Conservation (phyloP, 2,329 filamentous ascomycete species). For the Cercospora sp. region DNA sequence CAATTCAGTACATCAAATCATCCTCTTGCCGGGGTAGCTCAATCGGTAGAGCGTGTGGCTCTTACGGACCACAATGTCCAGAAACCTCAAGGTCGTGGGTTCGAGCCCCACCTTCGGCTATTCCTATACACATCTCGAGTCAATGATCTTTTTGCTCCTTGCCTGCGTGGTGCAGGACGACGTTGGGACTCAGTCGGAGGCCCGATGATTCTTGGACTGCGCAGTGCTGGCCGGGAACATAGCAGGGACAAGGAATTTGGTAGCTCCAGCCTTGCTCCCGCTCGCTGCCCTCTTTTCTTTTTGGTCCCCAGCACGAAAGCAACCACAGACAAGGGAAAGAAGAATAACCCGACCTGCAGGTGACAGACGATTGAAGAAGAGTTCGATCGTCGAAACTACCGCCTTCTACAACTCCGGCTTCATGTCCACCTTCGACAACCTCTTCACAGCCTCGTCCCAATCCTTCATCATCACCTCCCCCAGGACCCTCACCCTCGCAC, state of each 20-base stretch:
- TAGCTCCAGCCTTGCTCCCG: not conserved
- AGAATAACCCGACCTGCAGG: not conserved
- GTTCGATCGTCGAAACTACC: not conserved
- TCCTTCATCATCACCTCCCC: conserved; percentile 10
- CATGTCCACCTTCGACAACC: not conserved
- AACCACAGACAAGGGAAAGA: not conserved
- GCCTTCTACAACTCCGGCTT: not conserved
- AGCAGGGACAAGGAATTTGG: not conserved
- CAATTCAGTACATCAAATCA: not conserved
- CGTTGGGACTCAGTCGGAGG: not conserved
- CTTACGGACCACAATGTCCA: conserved; percentile 19
- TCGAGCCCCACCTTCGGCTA: conserved; percentile 34
- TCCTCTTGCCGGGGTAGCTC: conserved; percentile 50
- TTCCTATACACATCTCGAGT: conserved; percentile 25
- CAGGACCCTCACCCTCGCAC: conserved; percentile 12
- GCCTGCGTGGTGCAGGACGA: not conserved
- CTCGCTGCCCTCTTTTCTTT: not conserved
- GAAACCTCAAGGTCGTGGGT: conserved; percentile 32
- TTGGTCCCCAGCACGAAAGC: not conserved
- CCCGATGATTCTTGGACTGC: not conserved
- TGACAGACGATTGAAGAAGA: not conserved
- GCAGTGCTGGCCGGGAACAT: not conserved
- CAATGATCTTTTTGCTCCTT: not conserved
- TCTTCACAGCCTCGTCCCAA: conserved; percentile 13
- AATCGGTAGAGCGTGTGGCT: conserved; percentile 52